Evolutionary conservation across 805 yeast species (phyloP).

Genomic region (Millerozyma acaciae): DNA sequence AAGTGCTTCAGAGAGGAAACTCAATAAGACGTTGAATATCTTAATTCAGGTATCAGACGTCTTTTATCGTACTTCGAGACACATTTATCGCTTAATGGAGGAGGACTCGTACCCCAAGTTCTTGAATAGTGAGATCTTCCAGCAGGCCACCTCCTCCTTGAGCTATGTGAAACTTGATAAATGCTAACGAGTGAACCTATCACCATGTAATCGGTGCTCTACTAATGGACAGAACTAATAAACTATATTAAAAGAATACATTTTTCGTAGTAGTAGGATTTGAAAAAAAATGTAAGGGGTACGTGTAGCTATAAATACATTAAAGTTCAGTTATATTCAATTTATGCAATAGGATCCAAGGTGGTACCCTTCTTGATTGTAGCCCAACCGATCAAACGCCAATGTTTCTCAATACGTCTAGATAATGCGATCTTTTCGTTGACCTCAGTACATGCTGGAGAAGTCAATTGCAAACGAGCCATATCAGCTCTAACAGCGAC

Average conservation of each 20-base stretch:
- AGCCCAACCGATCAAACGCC: constrained; percentile 99
- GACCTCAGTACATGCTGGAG: constrained; percentile 98
- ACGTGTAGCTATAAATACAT: constrained; percentile 19
- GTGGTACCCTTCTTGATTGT: constrained; percentile 92
- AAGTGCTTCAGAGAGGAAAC: neutral
- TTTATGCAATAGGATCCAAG: constrained; percentile 65
- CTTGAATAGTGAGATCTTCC: constrained; percentile 26
- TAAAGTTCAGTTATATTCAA: constrained; percentile 5
- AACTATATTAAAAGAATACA: no score
- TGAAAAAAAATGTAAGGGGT: constrained; percentile 5
- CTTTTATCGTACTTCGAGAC: constrained; percentile 45
- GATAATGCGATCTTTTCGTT: constrained; percentile 98
- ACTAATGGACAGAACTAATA: no score
- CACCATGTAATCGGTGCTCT: neutral
- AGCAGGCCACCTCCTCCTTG: constrained; percentile 9
- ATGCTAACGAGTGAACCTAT: constrained; percentile 1
- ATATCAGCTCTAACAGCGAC: constrained; percentile 97
- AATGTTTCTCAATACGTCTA: constrained; percentile 98
- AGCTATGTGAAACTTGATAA: neutral
- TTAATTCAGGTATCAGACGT: constrained; percentile 24
- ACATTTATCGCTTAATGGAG: constrained; percentile 60
- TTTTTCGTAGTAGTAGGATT: neutral
- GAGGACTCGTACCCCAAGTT: constrained; percentile 74
- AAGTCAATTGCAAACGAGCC: constrained; percentile 95
- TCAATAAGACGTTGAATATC: constrained; percentile 4